phyloP scores from a whole-genome alignment of 2,329 filamentous ascomycete genomes.

The Clarireedia monteithiana region DNA sequence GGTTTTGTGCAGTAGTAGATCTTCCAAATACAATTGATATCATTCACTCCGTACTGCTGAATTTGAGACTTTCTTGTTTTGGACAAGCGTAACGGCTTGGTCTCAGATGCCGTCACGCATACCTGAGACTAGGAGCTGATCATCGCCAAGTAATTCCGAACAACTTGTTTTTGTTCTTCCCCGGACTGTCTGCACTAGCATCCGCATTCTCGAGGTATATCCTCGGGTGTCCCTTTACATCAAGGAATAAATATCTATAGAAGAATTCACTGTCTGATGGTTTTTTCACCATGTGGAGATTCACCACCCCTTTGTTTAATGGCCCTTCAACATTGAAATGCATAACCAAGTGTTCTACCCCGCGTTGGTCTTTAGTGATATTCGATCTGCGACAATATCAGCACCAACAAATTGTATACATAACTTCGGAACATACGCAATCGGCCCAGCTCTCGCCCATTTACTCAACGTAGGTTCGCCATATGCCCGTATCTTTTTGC shows the following conservation, averaged over 20 bases:
- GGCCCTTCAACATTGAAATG: slow-evolving; percentile 82
- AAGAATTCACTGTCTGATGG: slow-evolving; percentile 62
- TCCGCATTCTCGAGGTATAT: slow-evolving; percentile 60
- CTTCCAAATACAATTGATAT: too few species aligned
- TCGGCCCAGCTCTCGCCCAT: slow-evolving; percentile 62
- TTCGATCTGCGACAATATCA: slow-evolving; percentile 44
- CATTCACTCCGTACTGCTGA: too few species aligned
- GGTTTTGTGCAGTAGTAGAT: too few species aligned
- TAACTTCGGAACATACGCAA: slow-evolving; percentile 38
- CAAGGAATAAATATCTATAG: slow-evolving; percentile 74
- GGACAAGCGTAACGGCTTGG: too few species aligned
- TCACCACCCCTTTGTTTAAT: slow-evolving; percentile 62
- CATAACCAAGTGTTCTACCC: slow-evolving; percentile 75
- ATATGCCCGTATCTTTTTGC: slow-evolving; percentile 68
- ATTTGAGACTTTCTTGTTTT: too few species aligned
- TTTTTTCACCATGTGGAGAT: slow-evolving; percentile 68
- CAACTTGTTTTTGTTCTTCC: slow-evolving; percentile 26
- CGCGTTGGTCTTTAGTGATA: slow-evolving; percentile 61
- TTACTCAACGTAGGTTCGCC: slow-evolving; percentile 76
- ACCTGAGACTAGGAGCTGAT: not conserved
- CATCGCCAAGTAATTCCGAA: slow-evolving; percentile 28
- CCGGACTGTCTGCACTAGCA: slow-evolving; percentile 17
- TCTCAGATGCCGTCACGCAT: too few species aligned
- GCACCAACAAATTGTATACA: not conserved
- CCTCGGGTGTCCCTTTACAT: slow-evolving; percentile 63